Evolutionary conservation across 768 basidiomycete genomes (phyloP).

Genomic region (Pulveroboletus sp.): DNA sequence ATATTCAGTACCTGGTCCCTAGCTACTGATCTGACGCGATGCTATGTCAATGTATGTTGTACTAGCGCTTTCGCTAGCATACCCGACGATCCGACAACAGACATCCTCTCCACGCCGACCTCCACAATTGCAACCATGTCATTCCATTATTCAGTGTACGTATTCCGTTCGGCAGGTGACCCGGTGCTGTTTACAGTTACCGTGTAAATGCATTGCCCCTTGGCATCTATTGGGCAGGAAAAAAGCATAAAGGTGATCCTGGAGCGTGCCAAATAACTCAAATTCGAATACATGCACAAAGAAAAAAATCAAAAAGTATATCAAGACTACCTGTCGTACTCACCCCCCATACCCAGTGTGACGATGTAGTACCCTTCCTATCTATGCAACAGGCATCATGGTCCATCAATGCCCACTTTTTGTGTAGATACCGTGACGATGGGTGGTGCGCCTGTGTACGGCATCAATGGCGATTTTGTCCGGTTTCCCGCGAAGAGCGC

Average conservation of each 20-base stretch:
- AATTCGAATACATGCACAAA: not conserved
- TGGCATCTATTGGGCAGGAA: conserved; percentile 1
- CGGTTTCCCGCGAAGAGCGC: conserved; percentile 13
- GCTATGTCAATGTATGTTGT: too few relatives aligned
- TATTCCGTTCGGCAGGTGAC: not conserved
- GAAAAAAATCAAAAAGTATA: not conserved
- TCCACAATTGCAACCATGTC: not conserved
- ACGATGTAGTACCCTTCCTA: not conserved
- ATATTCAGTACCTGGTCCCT: too few relatives aligned
- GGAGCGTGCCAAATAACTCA: not conserved
- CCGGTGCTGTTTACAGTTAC: conserved; percentile 3
- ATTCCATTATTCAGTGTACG: conserved; percentile 5
- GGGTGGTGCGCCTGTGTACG: conserved; percentile 11
- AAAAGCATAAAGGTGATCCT: conserved; percentile 2
- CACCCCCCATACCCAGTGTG: not conserved
- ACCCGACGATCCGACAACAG: too few relatives aligned
- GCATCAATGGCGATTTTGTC: conserved; percentile 24
- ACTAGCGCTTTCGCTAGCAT: too few relatives aligned
- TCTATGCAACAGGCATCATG: not conserved
- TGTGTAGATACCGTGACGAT: conserved; percentile 7
- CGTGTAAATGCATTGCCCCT: not conserved
- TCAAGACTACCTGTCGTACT: not conserved
- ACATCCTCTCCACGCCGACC: too few relatives aligned
- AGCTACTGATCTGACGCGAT: too few relatives aligned
- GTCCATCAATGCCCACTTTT: conserved; percentile 20